phyloP scores from a whole-genome alignment of 345 rosid species.

The Lepidium africanum region DNA sequence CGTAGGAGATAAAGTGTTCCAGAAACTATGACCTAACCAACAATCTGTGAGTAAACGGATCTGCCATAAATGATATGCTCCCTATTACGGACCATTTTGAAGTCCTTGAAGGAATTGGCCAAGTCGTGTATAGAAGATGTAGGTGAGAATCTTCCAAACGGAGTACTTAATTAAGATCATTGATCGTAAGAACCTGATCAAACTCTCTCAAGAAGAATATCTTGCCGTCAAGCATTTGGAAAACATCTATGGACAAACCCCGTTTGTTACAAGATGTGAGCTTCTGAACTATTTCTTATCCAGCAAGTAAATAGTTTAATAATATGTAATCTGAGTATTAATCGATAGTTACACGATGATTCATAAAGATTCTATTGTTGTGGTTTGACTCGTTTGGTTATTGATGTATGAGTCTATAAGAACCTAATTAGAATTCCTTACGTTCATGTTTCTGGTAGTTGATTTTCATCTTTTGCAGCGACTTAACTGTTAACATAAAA shows the following conservation, averaged over 20 bases:
- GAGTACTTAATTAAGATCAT: constrained; percentile 66
- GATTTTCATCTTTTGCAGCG: not conserved
- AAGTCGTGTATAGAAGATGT: constrained; percentile 49
- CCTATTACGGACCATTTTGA: too few species aligned
- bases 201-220: too few species aligned
- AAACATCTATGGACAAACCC: constrained; percentile 42
- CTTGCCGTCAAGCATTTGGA: constrained; percentile 76
- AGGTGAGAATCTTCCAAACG: constrained; percentile 69
- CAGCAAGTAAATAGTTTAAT: not conserved
- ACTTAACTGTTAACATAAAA: too few species aligned
- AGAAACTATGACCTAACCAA: too few species aligned
- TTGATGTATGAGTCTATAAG: not conserved
- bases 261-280: constrained; percentile 68
- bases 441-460: not conserved
- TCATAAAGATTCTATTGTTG: too few species aligned
- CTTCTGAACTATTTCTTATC: not conserved
- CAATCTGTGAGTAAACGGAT: too few species aligned
- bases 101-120: too few species aligned
- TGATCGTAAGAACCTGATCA: constrained; percentile 85
- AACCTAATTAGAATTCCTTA: not conserved
- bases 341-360: too few species aligned
- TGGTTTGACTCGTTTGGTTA: too few species aligned
- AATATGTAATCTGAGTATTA: too few species aligned
- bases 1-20: too few species aligned
- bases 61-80: too few species aligned